These are phyloP conservation scores for Sporothrix brasiliensis DNA, from an alignment of 2,329 filamentous ascomycete species.

Conservation along the genomic window DNA sequence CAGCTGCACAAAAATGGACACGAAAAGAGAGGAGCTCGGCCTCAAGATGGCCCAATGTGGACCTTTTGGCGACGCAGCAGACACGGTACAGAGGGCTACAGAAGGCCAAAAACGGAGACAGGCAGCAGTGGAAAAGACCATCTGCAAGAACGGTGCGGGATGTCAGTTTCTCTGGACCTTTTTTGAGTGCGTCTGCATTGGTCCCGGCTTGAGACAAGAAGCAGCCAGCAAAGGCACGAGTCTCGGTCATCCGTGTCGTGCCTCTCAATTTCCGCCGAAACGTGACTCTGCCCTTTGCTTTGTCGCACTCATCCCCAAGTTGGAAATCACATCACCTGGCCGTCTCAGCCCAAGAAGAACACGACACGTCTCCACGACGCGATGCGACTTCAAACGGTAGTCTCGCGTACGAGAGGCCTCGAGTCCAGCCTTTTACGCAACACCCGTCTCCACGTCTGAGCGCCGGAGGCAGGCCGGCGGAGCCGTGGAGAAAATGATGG, in stretches of 20 bases:
- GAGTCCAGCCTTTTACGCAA: not conserved
- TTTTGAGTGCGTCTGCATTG: too few species aligned
- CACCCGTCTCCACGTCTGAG: conserved; percentile 17
- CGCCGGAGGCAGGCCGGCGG: conserved; percentile 17
- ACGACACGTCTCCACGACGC: conserved; percentile 20
- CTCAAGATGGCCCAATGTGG: not conserved
- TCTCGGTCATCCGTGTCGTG: not conserved
- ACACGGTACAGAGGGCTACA: not conserved
- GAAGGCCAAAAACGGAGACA: not conserved
- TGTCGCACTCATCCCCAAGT: not conserved
- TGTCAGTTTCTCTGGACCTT: not conserved
- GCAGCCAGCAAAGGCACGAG: not conserved
- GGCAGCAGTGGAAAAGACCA: not conserved
- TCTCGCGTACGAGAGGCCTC: not conserved
- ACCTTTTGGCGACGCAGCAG: not conserved
- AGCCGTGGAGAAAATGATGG: not conserved
- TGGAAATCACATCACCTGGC: not conserved
- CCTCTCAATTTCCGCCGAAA: conserved; percentile 1
- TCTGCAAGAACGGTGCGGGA: conserved; percentile 12
- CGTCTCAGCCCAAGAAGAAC: not conserved
- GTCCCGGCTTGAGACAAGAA: not conserved
- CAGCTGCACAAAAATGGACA: conserved; percentile 13
- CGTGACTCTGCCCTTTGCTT: conserved; percentile 1
- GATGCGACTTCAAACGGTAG: conserved; percentile 17
- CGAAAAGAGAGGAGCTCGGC: not conserved